A percentile compares a stretch with the other conserved stretches of the same genome.
These are phyloP conservation scores for Ploettnerulaceae sp. DNA, from an alignment of 2,329 filamentous ascomycete genomes.

Conservation along the genomic window DNA sequence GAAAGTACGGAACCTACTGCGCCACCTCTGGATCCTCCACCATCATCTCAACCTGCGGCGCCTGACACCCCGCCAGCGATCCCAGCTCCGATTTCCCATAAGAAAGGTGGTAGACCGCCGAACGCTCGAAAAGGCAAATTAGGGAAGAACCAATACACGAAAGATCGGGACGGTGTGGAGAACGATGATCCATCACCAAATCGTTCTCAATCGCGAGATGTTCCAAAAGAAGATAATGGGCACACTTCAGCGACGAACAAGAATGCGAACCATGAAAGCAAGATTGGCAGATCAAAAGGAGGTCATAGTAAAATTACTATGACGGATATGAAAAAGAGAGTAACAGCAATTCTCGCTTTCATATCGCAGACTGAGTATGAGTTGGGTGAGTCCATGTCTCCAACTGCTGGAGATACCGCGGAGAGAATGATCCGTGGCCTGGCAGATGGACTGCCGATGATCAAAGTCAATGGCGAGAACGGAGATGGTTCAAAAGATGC, in stretches of 20 bases:
- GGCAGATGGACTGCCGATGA: slow-evolving; percentile 33
- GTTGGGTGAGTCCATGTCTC: slow-evolving; percentile 54
- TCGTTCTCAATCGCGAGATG: slow-evolving; percentile 46
- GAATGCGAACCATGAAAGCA: slow-evolving; percentile 35
- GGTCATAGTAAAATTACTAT: slow-evolving; percentile 64
- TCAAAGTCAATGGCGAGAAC: slow-evolving; percentile 37
- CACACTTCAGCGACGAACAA: slow-evolving; percentile 41
- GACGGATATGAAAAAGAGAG: slow-evolving; percentile 82
- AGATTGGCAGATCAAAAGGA: slow-evolving; percentile 31
- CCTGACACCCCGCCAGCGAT: slow-evolving; percentile 45
- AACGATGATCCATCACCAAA: slow-evolving; percentile 49
- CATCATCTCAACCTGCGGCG: slow-evolving; percentile 41
- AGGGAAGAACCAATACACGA: slow-evolving; percentile 78
- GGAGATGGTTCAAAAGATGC: slow-evolving; percentile 33
- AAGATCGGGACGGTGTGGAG: slow-evolving; percentile 58
- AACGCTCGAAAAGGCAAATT: slow-evolving; percentile 61
- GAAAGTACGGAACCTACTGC: slow-evolving; percentile 30
- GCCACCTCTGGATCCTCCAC: slow-evolving; percentile 36
- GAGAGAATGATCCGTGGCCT: slow-evolving; percentile 34
- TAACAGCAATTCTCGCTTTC: slow-evolving; percentile 80
- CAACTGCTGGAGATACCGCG: slow-evolving; percentile 37
- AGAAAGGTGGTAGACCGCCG: slow-evolving; percentile 58
- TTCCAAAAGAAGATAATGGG: slow-evolving; percentile 41
- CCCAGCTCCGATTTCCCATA: slow-evolving; percentile 45
- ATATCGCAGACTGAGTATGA: slow-evolving; percentile 87